Conservation (phyloP, 2,329 filamentous ascomycete species). For the Neofusicoccum umdonicola region DNA sequence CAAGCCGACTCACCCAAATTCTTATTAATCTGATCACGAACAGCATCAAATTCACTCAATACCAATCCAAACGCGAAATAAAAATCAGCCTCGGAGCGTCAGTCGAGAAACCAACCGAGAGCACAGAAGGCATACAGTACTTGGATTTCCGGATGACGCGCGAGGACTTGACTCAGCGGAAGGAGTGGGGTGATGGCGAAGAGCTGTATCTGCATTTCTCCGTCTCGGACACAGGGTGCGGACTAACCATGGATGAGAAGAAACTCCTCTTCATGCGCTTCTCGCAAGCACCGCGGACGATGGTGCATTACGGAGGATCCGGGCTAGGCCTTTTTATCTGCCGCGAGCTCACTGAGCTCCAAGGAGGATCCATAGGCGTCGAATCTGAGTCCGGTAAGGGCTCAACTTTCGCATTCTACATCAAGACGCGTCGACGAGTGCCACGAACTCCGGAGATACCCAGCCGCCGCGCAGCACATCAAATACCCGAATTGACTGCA, state of each 20-base stretch:
- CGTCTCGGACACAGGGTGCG: slow-evolving; percentile 34
- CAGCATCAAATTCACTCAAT: slow-evolving; percentile 32
- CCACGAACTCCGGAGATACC: background rate
- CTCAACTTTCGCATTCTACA: slow-evolving; percentile 69
- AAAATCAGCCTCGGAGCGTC: slow-evolving; percentile 32
- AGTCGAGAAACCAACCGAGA: slow-evolving; percentile 1
- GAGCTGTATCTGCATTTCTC: slow-evolving; percentile 29
- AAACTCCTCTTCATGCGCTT: slow-evolving; percentile 30
- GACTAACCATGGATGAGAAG: slow-evolving; percentile 31
- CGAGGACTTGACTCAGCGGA: slow-evolving; percentile 13
- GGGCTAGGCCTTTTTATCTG: slow-evolving; percentile 73
- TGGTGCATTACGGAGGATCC: slow-evolving; percentile 70
- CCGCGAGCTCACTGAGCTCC: slow-evolving; percentile 67
- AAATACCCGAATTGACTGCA: background rate
- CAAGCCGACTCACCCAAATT: slow-evolving; percentile 21
- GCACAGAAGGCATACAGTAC: slow-evolving; percentile 14
- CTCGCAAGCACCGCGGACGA: slow-evolving; percentile 54
- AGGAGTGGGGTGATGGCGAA: slow-evolving; percentile 32
- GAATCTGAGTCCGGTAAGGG: slow-evolving; percentile 61
- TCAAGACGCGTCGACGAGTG: slow-evolving; percentile 57
- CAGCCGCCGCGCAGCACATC: background rate
- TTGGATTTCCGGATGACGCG: slow-evolving; percentile 9
- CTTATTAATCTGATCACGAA: slow-evolving; percentile 34
- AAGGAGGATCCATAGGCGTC: slow-evolving; percentile 71
- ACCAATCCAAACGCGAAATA: slow-evolving; percentile 27